A percentile compares a stretch with the other conserved stretches of the same genome.
These are phyloP conservation scores for Chiua sp. DNA, from an alignment of 1,284 basidiomycete genomes.

Conservation along the genomic window DNA sequence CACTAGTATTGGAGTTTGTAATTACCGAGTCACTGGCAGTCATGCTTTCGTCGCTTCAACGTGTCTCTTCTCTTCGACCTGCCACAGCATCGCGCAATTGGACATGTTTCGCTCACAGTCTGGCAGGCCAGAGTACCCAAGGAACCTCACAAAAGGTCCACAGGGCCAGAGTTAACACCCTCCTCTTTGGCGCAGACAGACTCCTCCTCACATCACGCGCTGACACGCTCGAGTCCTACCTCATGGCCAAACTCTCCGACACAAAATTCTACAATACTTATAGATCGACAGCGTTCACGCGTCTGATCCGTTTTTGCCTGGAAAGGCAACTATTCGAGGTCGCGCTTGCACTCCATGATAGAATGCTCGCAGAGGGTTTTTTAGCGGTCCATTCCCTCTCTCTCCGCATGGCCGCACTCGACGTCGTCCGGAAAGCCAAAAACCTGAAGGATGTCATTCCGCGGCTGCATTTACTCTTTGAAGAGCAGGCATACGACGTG, in stretches of 20 bases:
- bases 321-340: conserved; percentile 37
- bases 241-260: conserved; percentile 32
- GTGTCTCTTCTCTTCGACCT: conserved; percentile 4
- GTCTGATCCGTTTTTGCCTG: conserved; percentile 32
- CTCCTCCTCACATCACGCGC: conserved; percentile 28
- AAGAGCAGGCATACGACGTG: conserved; percentile 43
- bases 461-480: conserved; percentile 34
- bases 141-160: conserved; percentile 19
- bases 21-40: too few species aligned
- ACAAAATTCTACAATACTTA: conserved; percentile 35
- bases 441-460: conserved; percentile 29
- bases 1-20: neutral
- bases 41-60: conserved; percentile 14
- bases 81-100: conserved; percentile 6
- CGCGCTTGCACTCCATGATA: conserved; percentile 46
- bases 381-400: conserved; percentile 43
- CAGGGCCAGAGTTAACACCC: conserved; percentile 31
- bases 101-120: neutral
- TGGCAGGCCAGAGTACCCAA: neutral
- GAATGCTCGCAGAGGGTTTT: conserved; percentile 48
- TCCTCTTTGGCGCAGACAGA: conserved; percentile 34
- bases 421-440: conserved; percentile 19
- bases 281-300: conserved; percentile 31
- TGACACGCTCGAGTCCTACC: conserved; percentile 22
- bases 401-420: conserved; percentile 46